A percentile compares a stretch with the other conserved stretches of the same genome.
Evolutionary conservation across 345 rosid genomes (phyloP).

Genomic region (Camelina hispida): DNA sequence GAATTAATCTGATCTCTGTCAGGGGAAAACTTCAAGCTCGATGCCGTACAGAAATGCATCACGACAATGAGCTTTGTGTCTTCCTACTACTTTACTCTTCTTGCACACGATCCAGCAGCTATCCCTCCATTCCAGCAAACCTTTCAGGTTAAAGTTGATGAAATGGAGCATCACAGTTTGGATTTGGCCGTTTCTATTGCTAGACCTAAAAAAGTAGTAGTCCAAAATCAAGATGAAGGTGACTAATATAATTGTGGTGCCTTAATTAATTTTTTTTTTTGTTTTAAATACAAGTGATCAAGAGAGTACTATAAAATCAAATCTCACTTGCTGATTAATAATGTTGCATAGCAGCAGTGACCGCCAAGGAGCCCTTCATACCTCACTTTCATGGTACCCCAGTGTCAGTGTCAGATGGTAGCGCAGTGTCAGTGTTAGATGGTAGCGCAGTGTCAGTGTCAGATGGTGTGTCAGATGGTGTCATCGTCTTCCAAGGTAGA

Average conservation of each 20-base stretch:
- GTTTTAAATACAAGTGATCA: neutral
- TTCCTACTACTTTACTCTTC: constrained; percentile 8
- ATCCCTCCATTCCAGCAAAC: neutral
- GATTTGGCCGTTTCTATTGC: neutral
- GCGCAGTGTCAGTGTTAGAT: no score
- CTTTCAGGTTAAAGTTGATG: constrained; percentile 10
- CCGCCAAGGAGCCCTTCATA: no score
- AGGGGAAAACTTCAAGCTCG: neutral
- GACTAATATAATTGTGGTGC: neutral
- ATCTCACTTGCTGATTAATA: neutral
- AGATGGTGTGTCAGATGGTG: no score
- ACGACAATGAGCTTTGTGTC: neutral
- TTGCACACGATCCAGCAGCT: neutral
- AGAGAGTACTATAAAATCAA: no score
- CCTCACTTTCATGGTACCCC: no score
- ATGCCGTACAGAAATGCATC: neutral
- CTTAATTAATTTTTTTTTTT: neutral
- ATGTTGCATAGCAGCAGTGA: neutral
- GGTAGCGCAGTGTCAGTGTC: neutral
- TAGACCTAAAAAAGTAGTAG: neutral
- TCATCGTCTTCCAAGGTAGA: neutral
- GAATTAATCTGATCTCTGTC: neutral
- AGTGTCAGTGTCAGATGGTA: no score
- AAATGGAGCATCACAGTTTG: neutral
- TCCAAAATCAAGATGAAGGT: neutral